Evolutionary conservation across 805 yeast species (phyloP), one percentile per base, ranked within the genome.

Genomic region (Cyberlindnera xylosilytica): DNA sequence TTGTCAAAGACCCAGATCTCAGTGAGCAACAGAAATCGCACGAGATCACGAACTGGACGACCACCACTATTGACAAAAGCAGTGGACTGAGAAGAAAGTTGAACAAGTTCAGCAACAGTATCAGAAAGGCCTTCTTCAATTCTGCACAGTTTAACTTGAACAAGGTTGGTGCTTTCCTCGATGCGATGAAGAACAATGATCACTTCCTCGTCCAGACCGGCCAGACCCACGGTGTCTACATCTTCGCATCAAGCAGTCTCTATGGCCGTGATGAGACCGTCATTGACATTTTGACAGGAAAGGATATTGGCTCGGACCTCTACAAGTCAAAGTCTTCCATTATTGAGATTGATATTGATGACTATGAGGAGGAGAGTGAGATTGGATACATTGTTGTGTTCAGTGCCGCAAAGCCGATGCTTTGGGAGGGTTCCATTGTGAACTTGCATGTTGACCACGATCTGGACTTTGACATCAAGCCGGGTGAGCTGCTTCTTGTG

Each of bases 341-440:
- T 15, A 28, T 51, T 19, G 54, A 49, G 4, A 23, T 49, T n/a
- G 56, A 54, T 7, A 12, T 44, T 22, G 52, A 49, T 43, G 52
- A 54, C 27, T 55, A 53, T 29, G 56, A 58, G 19, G 57, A 62
- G n/a, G 65, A 64, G n/a, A 49, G 53, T 19, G 56, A 57, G 15
- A 38, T 51, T 7, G 86, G 88, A 0, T 87, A 86, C 50, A 74
- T 87, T 12, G 54, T 89, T 20, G 83, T 87, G 0, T 63, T 90
- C 4, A 81, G 87, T 53, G 89, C 96, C 0, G 73, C 82, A 3
- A 87, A 87, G 54, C 95, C 97, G 0, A 74, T 90, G 63, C 78
- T 86, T 37, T 91, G 98, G 98, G 89, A 85, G 47, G 97, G 97
- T 4, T 73, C 77, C 15, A 80, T 84, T 49, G 72, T 81, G 29